Conservation (phyloP, 2,329 filamentous ascomycete genomes). For the Cercospora sp. region DNA sequence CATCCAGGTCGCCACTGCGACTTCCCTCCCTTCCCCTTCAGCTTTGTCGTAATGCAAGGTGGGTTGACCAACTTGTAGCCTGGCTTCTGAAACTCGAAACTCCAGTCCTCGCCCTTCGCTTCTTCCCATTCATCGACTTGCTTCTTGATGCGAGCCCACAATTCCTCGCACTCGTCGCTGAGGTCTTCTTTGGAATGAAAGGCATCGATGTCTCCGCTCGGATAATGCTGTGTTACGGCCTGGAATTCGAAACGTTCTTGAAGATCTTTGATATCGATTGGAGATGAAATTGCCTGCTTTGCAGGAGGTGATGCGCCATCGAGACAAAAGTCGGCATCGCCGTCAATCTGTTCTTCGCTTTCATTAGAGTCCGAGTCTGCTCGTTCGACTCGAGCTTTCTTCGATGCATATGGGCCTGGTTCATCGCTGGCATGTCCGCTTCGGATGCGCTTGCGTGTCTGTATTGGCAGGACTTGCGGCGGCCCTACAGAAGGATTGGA, state of each 20-base stretch:
- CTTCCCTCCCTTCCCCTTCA: conserved; percentile 22
- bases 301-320: neutral
- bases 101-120: conserved; percentile 28
- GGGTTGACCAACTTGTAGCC: conserved; percentile 8
- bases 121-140: conserved; percentile 29
- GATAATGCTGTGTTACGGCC: conserved; percentile 22
- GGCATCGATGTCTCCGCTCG: conserved; percentile 17
- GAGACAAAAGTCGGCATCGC: conserved; percentile 14
- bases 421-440: neutral
- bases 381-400: conserved; percentile 5
- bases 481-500: neutral
- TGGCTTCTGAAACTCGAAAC: conserved; percentile 28
- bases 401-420: neutral
- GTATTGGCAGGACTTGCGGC: neutral
- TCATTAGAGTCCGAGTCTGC: neutral
- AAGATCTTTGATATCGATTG: conserved; percentile 12
- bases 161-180: conserved; percentile 19
- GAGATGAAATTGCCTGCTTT: conserved; percentile 3
- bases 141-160: conserved; percentile 29
- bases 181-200: conserved; percentile 23
- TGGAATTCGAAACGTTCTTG: conserved; percentile 29
- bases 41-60: conserved; percentile 30
- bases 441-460: neutral
- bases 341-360: conserved; percentile 7
- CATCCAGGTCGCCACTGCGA: conserved; percentile 29